Evolutionary conservation across 805 yeast species (phyloP), one percentile per base, ranked within the genome.

Genomic region (Wickerhamomyces pijperi): DNA sequence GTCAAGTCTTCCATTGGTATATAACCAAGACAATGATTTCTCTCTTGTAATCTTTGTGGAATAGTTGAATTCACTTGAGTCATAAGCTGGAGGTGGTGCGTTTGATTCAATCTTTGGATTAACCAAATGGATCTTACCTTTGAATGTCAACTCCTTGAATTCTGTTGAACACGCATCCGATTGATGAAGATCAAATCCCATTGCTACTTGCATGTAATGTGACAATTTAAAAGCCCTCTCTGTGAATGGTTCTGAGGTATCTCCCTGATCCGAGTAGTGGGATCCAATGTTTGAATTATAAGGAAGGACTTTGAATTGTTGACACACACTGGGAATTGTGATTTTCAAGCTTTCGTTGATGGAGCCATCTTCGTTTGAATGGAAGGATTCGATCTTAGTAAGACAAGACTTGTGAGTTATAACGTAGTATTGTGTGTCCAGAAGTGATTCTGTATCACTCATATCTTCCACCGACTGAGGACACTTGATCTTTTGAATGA

Each of bases 1-100:
- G 25, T 49, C 50, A 18, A 29, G 42, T n/a, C 23, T 33, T 5
- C 53, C 53, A 18, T 40, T 43, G n/a, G 50, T 46, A 19, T 50
- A 49, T 12, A 47, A 38, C 50, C 50, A 49, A 2, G 46, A 39
- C 16, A 45, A 42, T 0, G 48, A 47, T 35, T 39, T 36, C 13
- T 19, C 17, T 34, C 4, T 28, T 23, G 33, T 18, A 13, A 28
- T 13, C 14, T 28, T 28, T 11, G 25, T 6, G 14, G 32, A 28
- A 14, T 5, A 14, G 14, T 28, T 28, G 14, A 28, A 28, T 28
- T 28, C 32, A 13, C 7, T 28, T 8, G 32, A 39, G 15, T 35
- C 38, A n/a, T 32, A 31, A 13, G 42, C 28, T 19, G 53, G 53
- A 12, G 48, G 49, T 25, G 35, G 21, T 25, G 38, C 5, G n/a